Percentiles rank a stretch among this genome's conserved stretches.
Evolutionary conservation across 2,329 filamentous ascomycete genomes (phyloP).

Genomic region (Nothomitra cinnamomea): DNA sequence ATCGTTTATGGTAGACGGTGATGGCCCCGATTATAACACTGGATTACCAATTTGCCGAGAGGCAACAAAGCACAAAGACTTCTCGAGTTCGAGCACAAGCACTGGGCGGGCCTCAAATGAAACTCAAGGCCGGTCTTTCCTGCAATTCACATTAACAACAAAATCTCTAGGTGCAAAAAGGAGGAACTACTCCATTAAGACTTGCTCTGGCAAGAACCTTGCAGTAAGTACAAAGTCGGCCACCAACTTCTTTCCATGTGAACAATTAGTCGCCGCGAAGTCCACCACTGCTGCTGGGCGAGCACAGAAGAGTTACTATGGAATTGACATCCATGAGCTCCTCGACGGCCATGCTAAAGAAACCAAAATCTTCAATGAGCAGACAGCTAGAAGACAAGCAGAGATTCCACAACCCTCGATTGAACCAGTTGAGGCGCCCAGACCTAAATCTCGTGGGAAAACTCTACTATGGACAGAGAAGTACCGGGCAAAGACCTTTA

Average conservation of each 20-base stretch:
- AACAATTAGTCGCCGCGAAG: constrained; percentile 48
- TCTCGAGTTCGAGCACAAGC: background rate
- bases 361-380: constrained; percentile 21
- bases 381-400: constrained; percentile 14
- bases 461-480: constrained; percentile 88
- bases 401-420: constrained; percentile 22
- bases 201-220: constrained; percentile 39
- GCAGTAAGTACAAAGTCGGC: constrained; percentile 38
- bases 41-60: too few species aligned
- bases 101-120: background rate
- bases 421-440: constrained; percentile 17
- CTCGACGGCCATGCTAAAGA: constrained; percentile 55
- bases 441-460: constrained; percentile 12
- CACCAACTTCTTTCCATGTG: constrained; percentile 36
- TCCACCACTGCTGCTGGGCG: constrained; percentile 49
- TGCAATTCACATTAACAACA: background rate
- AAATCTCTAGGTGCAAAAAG: background rate
- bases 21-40: too few species aligned
- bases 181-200: constrained; percentile 13
- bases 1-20: too few species aligned
- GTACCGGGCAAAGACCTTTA: constrained; percentile 80
- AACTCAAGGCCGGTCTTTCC: background rate
- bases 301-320: constrained; percentile 68
- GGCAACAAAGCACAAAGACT: background rate
- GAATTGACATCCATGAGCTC: constrained; percentile 75